Percentiles rank a stretch among this genome's conserved stretches.
Evolutionary conservation across 1,284 basidiomycete species (phyloP).

Genomic region (Sporisorium sorghi): DNA sequence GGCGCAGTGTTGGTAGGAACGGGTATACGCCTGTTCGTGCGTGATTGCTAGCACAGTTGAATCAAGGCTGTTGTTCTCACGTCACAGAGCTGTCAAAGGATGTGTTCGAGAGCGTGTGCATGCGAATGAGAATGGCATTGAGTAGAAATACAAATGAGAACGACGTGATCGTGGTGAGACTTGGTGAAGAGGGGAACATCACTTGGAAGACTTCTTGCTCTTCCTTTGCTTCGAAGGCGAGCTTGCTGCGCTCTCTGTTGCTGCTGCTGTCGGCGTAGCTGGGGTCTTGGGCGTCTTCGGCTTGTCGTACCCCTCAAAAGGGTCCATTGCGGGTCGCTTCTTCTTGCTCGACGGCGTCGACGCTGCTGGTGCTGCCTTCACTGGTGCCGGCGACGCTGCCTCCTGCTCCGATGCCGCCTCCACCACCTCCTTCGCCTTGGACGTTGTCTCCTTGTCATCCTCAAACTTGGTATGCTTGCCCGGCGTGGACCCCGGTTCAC

Average conservation of each 20-base stretch:
- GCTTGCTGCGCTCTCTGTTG: conserved; percentile 20
- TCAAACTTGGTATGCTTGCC: conserved; percentile 50
- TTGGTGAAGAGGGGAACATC: background rate
- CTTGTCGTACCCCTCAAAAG: conserved; percentile 52
- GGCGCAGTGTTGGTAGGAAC: conserved; percentile 27
- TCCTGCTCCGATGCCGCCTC: conserved; percentile 11
- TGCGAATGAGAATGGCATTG: conserved; percentile 20
- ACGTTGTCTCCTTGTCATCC: conserved; percentile 22
- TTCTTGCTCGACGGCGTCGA: conserved; percentile 25
- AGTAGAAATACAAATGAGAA: conserved; percentile 30
- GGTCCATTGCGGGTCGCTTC: conserved; percentile 47
- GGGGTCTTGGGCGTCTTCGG: conserved; percentile 34
- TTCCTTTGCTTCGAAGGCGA: conserved; percentile 37
- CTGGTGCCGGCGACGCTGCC: background rate
- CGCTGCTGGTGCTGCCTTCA: background rate
- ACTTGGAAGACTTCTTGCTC: conserved; percentile 32
- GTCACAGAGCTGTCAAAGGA: background rate
- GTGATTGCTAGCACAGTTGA: background rate
- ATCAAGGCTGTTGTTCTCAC: background rate
- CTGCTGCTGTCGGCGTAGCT: conserved; percentile 6
- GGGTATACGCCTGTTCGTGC: conserved; percentile 33
- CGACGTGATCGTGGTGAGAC: background rate
- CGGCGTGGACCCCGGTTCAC: conserved; percentile 8
- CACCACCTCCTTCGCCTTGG: conserved; percentile 6
- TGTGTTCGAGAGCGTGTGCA: conserved; percentile 1